These are phyloP conservation scores for Isochrysis galbana DNA, from an alignment of 78 protist species.

Conservation along the genomic window DNA sequence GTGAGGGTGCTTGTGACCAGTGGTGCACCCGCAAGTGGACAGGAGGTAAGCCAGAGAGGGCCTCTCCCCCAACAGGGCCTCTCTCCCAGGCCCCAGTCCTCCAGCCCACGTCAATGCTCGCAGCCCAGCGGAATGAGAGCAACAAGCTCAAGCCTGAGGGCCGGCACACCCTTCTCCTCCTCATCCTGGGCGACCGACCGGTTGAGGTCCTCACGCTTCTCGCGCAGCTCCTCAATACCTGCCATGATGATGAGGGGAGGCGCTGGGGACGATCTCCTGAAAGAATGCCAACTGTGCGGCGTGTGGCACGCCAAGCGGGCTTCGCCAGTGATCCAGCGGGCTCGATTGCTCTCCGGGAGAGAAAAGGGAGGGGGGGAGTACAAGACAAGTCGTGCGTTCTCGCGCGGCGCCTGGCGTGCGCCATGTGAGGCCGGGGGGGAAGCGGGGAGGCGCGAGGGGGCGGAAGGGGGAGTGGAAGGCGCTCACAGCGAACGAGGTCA, in stretches of 20 bases:
- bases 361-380: neutral
- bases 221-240: constrained; percentile 35
- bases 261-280: neutral
- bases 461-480: neutral
- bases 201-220: constrained; percentile 43
- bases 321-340: neutral
- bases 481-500: constrained; percentile 30
- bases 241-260: too few species aligned
- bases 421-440: too few species aligned
- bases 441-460: neutral
- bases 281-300: neutral
- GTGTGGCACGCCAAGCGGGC: neutral
- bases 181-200: constrained; percentile 24
- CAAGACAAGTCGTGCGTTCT: too few species aligned
- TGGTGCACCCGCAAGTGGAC: too few species aligned
- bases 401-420: too few species aligned
- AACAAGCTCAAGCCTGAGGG: neutral
- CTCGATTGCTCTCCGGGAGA: neutral
- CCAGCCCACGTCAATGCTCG: too few species aligned
- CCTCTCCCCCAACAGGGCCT: too few species aligned
- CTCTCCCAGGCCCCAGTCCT: too few species aligned
- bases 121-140: too few species aligned
- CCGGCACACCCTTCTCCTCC: constrained; percentile 38
- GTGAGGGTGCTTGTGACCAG: neutral
- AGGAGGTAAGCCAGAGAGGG: neutral